phyloP scores from a whole-genome alignment of 805 yeast species.

The Wickerhamiella vanderwaltii region DNA sequence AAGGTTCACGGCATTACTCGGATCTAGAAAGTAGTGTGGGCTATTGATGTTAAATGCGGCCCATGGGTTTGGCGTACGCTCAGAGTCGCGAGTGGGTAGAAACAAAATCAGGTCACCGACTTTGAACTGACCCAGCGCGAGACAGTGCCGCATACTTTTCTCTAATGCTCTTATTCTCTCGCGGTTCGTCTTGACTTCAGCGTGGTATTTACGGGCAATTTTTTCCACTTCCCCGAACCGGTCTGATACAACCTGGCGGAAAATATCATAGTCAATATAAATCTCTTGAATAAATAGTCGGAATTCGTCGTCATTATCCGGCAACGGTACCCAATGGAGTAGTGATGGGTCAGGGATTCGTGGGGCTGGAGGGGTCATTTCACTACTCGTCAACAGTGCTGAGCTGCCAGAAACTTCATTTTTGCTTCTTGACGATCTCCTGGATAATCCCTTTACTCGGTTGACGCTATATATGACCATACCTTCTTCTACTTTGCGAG shows the following conservation, averaged over 20 bases:
- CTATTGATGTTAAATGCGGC: conserved; percentile 88
- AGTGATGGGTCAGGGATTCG: conserved; percentile 14
- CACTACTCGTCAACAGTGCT: background rate
- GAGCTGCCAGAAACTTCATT: background rate
- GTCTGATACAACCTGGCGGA: conserved; percentile 42
- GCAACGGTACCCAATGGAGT: conserved; percentile 40
- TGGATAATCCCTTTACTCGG: conserved; percentile 57
- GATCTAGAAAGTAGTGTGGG: conserved; percentile 66
- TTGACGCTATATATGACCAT: conserved; percentile 30
- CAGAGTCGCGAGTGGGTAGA: conserved; percentile 57
- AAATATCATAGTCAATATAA: conserved; percentile 30
- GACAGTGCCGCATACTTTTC: conserved; percentile 35
- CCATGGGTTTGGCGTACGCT: conserved; percentile 49
- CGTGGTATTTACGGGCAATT: conserved; percentile 72
- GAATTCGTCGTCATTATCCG: conserved; percentile 23
- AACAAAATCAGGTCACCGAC: conserved; percentile 71
- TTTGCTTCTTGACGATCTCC: background rate
- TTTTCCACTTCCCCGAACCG: conserved; percentile 84
- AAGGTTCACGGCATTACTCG: conserved; percentile 29
- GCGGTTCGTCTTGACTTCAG: conserved; percentile 46
- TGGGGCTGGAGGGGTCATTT: conserved; percentile 4
- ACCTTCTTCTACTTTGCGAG: conserved; percentile 32
- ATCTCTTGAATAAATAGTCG: conserved; percentile 23
- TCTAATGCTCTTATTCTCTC: conserved; percentile 25
- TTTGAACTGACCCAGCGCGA: conserved; percentile 56